Base-by-base conservation (phyloP, 2,329 filamentous ascomycete species). In the Alternaria consortialis region DNA sequence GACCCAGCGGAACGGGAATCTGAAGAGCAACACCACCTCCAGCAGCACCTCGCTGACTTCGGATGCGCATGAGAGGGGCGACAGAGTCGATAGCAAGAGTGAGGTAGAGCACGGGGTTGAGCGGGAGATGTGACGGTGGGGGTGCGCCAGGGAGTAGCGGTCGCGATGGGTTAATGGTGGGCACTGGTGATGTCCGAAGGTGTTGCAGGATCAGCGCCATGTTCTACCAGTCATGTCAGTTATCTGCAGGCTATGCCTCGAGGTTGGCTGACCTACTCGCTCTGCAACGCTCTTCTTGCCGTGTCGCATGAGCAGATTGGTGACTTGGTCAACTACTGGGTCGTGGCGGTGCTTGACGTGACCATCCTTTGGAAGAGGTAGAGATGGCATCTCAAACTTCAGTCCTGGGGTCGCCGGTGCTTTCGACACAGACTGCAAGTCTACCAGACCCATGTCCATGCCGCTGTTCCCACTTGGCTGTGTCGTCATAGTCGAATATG, bases 281-380 rank as follows among this genome's bases (percentile, higher is more conserved):
- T 99, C 93, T n/a, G 95, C 95, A 78, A 87, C 86, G 74, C 90
- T 91, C 77, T 97, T 87, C 84, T 97, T 96, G 70, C 95, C 95
- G 80, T 98, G 87, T 71, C 85, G 84, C 94, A 98, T 99, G 65
- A 99, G 81, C 69, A 97, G 84, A 77, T 93, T 94, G 17, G 93
- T 97, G 71, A 98, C 85, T 82, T 97, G 95, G 67, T 90, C 84
- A 48, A 98, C 84, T 7, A 97, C 85, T 2, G 92, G 88, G 75
- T 97, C 91, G 76, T 98, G 97, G 73, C 95, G 88, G 76, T 92
- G 84, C 79, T 93, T 91, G 71, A 94, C 81, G 80, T 92, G 85
- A 58, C 84, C 80, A 29, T 84, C 82, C 58, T 86, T 84, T 9
- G 90, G 86, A 53, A 93, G 83, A 7, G 90, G 88, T 57, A 89